Base-by-base conservation (phyloP, 2,329 filamentous ascomycete species). In the Aaosphaeria arxii region DNA sequence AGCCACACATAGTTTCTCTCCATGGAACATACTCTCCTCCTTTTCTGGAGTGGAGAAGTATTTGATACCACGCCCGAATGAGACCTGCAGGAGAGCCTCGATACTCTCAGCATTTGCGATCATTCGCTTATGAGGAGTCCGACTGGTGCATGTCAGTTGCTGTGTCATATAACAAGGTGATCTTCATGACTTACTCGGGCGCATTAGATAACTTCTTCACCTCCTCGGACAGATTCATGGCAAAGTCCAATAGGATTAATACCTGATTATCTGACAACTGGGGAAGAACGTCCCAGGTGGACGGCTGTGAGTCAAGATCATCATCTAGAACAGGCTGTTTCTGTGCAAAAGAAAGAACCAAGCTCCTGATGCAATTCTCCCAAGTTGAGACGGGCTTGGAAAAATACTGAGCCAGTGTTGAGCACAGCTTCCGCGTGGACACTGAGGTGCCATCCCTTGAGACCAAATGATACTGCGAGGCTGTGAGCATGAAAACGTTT, bases 401-500 rank as follows among this genome's bases (percentile, higher is more conserved):
- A 61, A 88, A 91, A 62, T 86, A 90, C 17, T 86, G 86, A 11
- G 87, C 85, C 5, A 92, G 72, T 5, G 87, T 87, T n/a, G 87
- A 86, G 55, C 86, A 88, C 28, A 92, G 76, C 70, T 94, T 94
- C 56, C 83, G 83, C 17, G 82, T 76, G 5, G 90, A 86, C 45
- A 90, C 75, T 4, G 78, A 72, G 3, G 80, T 79, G 5, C 78
- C 54, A 24, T 65, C 61, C 11, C 55, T 57, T 4, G 58, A 57
- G 17, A 66, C 56, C 9, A 70, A 57, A 54, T 68, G 64, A 30
- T 61, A 58, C 61, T 67, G 38, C 30, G 13, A 5, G 31, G 1
- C 30, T 31, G 17, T 62, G 28, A 64, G 57, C 42, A n/a, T 39
- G 31, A 28, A 29, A 30, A 11, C 6, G 2, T 35, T 6, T 17